Evolutionary conservation across 2,329 filamentous ascomycete genomes (phyloP), one percentile per base, ranked within the genome.

Genomic region (Colletotrichum shisoi): DNA sequence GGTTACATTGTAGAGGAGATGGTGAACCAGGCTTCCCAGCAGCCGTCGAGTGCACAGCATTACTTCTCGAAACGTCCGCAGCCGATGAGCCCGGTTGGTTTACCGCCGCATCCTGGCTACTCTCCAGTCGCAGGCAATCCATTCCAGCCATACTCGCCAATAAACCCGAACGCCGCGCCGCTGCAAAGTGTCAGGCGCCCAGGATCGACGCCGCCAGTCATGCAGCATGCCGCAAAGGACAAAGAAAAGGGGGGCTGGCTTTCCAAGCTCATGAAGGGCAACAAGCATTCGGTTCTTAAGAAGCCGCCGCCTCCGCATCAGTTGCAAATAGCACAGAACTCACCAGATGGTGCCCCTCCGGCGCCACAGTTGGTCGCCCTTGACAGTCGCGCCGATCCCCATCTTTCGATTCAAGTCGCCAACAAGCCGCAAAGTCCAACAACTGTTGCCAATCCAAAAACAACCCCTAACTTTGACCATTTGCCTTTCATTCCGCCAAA

Each of bases 161-260:
- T n/a, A 17, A 51, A 42, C 7, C 4, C 27, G 9, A 27, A 5
- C 13, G 56, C 13, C 9, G 31, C 37, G 9, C 15, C 48, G 5
- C 24, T 40, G n/a, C 34, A 27, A 3, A 42, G 31, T 19, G 19
- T 1, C 4, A 17, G 52, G 40, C 52, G 57, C 2, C 63, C 62
- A 6, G 65, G 15, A 19, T 61, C 63, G 17, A 64, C 24, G 4
- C 44, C 58, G 8, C 56, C 68, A 8, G 53, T 37, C 11, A 46
- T 53, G n/a, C 39, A 54, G 44, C 48, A 56, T 4, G 34, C 58
- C 9, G 39, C 48, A n/a, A 63, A 51, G 31, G 65, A 53, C 3
- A 70, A 58, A n/a, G 68, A 70, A 13, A 69, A 68, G 31, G 68
- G 60, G 2, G 51, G 69, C 9, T 71, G 67, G 70, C 54, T 69